Evolutionary conservation across 2,329 filamentous ascomycete genomes (phyloP), one percentile per base, ranked within the genome.

Genomic region (Neoascochyta sp.): DNA sequence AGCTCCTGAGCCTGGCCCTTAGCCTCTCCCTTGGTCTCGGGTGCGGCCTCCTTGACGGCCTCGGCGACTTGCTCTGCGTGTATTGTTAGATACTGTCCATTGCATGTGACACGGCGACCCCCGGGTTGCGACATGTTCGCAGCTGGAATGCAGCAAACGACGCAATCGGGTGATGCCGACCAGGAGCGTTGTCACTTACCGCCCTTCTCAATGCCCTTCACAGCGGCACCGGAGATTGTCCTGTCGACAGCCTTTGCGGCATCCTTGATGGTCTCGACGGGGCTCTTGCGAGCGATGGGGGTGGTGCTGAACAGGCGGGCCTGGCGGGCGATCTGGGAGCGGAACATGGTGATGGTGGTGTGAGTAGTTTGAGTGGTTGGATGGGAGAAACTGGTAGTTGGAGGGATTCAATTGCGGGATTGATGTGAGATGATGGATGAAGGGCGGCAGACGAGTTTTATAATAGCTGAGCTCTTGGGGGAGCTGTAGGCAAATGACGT

Each of bases 161-260:
- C 16, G 24, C 16, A 21, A 37, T 42, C 32, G 40, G 27, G 25
- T 12, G 22, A 16, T 22, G 26, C 23, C 22, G 26, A 14, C 19
- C 5, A 16, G n/a, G 5, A 18, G 24, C 11, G 9, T 3, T 18
- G 19, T 31, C 41, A 69, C 76, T 36, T 73, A 80, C 77, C 70
- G 37, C 75, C 74, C 47, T 69, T 76, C 62, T 82, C 73, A 39
- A 81, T 78, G 24, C 77, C 78, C 62, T 75, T 75, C 13, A 81
- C 73, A 8, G 72, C 70, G 15, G 63, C 70, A 54, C 76, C 66
- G 1, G 74, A 71, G 19, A 78, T 67, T 13, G 66, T 67, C 39
- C 70, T 64, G 57, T 81, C 76, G 12, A 74, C 74, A 32, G 65
- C 68, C 63, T 80, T 76, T 25, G 75, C 56, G 0, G 74, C 70